These are phyloP conservation scores for Haplosporangium sp. DNA, from an alignment of 371 early-diverging fungal genomes.

Conservation along the genomic window DNA sequence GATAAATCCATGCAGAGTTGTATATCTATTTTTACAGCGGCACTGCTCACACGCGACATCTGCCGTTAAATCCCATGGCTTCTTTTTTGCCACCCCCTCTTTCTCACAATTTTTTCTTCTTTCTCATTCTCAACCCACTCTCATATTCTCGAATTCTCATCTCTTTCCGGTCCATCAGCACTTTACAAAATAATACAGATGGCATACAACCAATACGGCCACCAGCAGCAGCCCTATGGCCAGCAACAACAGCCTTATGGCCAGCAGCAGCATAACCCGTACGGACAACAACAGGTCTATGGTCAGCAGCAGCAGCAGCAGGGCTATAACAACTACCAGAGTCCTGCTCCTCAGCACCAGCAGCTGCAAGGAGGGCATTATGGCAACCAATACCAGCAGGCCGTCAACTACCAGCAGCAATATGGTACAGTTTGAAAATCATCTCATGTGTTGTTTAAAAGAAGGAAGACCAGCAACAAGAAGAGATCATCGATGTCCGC, in stretches of 20 bases:
- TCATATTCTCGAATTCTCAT: background rate
- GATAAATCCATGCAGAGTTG: no score
- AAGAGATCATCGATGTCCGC: background rate
- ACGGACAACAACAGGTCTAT: constrained; percentile 18
- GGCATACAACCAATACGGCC: constrained; percentile 30
- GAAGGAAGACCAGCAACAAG: background rate
- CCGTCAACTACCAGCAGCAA: constrained; percentile 29
- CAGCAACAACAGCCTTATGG: constrained; percentile 12
- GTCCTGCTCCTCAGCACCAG: constrained; percentile 8
- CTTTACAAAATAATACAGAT: background rate
- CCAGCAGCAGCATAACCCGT: constrained; percentile 24
- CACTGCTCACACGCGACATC: no score
- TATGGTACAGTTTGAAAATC: constrained; percentile 4
- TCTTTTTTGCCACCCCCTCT: background rate
- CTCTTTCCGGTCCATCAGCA: background rate
- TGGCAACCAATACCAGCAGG: constrained; percentile 21
- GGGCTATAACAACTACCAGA: constrained; percentile 3
- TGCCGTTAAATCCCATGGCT: background rate
- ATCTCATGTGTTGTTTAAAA: background rate
- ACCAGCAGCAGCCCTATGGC: constrained; percentile 13
- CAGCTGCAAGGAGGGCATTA: constrained; percentile 12
- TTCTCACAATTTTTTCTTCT: constrained; percentile 9
- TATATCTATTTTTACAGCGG: no score
- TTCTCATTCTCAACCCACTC: background rate
- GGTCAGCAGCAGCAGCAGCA: constrained; percentile 18